phyloP scores from a whole-genome alignment of 306 rosid genomes.

The Cucurbita maxima region DNA sequence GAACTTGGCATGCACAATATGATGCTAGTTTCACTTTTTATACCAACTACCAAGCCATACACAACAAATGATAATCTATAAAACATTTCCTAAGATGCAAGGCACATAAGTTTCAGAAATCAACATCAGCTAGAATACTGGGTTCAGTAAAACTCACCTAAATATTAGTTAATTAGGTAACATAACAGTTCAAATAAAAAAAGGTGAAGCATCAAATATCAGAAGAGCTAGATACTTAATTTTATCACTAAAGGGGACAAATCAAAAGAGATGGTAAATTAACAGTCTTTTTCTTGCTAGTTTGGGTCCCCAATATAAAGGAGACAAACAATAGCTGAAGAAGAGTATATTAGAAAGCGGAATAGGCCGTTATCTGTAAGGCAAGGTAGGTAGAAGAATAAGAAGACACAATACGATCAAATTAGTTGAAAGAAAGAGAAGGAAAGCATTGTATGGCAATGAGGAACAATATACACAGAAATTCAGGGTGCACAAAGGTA shows the following conservation, averaged over 20 bases:
- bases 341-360: background rate
- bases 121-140: background rate
- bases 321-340: background rate
- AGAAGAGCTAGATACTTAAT: background rate
- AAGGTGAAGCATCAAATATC: background rate
- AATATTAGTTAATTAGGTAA: background rate
- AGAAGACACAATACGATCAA: background rate
- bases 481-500: background rate
- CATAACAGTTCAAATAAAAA: background rate
- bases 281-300: too few species aligned
- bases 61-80: background rate
- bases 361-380: background rate
- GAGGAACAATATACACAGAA: background rate
- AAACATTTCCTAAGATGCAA: background rate
- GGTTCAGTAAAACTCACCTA: background rate
- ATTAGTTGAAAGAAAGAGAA: background rate
- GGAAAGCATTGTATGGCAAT: background rate
- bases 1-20: background rate
- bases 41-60: background rate
- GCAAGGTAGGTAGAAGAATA: background rate
- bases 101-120: background rate
- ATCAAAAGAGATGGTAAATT: too few species aligned
- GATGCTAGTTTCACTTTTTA: background rate
- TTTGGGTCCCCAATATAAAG: background rate
- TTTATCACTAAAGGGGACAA: background rate